Base-by-base conservation (phyloP, 495 filamentous ascomycete species). In the Penicillium tannophilum region DNA sequence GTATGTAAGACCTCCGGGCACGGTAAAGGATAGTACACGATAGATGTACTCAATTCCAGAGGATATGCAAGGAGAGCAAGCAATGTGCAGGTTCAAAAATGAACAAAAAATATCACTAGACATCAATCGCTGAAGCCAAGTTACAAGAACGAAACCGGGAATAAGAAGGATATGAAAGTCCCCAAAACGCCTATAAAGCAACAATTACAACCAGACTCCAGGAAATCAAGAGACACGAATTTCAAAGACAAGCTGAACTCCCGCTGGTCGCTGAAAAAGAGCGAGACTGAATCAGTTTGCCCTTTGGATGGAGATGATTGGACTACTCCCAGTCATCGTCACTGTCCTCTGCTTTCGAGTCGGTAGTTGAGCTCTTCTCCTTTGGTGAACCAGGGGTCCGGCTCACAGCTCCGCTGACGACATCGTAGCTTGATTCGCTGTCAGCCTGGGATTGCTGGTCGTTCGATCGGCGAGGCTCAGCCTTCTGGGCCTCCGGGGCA, bases 401-500 rank as follows among this genome's bases (percentile, higher is more conserved):
- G 70, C 90, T 97, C 11, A 89, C 86, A 8, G 88, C 85, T 17
- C 92, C 92, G 63, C 91, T 95, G 42, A 97, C 90, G 35, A 97
- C 79, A 70, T 97, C 93, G 65, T 97, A 97, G 76, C 91, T 95
- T 17, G 90, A 89, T 64, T 97, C 93, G 71, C 91, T 96, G 67
- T 90, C 92, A 19, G 91, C 83, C 61, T 89, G 87, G 14, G 88
- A 92, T 51, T 91, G 90, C 70, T 90, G 86, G 65, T 97, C 92
- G 60, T 94, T 86, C 17, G 92, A 96, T 57, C 88, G 89, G 42
- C 91, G 86, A 41, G 88, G 80, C 63, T 90, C 87, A 20, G 87
- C 72, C 67, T 88, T 88, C 33, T 82, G 78, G 17, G 60, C 61
- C 12, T 69, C 70, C n/a, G 68, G 55, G 14, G 73, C 65, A 23